Evolutionary conservation across 176 grass and related monocot species (phyloP).

Genomic region (barley (Hordeum vulgare)): DNA sequence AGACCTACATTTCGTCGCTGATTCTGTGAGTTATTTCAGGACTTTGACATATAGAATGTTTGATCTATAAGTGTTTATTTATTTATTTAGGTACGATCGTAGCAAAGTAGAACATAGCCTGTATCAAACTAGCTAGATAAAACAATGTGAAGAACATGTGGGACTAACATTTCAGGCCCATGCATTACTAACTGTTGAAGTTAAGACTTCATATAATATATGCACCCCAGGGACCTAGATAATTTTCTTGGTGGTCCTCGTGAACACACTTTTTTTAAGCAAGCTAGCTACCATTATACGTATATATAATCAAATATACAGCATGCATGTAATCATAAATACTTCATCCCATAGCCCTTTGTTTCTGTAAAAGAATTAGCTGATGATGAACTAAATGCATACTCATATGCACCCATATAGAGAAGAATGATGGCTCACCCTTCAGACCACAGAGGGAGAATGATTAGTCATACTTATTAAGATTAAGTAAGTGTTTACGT

Average conservation of each 20-base stretch:
- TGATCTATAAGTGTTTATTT: not conserved
- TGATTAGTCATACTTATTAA: conserved; percentile 16
- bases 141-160: not conserved
- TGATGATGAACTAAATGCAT: not conserved
- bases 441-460: not conserved
- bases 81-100: not conserved
- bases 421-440: not conserved
- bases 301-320: not conserved
- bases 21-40: not conserved
- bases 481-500: not conserved
- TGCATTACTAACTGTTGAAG: not conserved
- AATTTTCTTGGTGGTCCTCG: not conserved
- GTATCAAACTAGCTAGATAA: not conserved
- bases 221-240: not conserved
- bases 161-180: not conserved
- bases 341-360: not conserved
- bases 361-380: not conserved
- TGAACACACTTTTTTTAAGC: not conserved
- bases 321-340: not conserved
- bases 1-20: not conserved
- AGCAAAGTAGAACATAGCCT: not conserved
- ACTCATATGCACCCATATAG: not conserved
- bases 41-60: not conserved
- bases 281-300: not conserved
- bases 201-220: not conserved